Evolutionary conservation across 2,329 filamentous ascomycete genomes (phyloP).

Genomic region (Madurella fahalii): DNA sequence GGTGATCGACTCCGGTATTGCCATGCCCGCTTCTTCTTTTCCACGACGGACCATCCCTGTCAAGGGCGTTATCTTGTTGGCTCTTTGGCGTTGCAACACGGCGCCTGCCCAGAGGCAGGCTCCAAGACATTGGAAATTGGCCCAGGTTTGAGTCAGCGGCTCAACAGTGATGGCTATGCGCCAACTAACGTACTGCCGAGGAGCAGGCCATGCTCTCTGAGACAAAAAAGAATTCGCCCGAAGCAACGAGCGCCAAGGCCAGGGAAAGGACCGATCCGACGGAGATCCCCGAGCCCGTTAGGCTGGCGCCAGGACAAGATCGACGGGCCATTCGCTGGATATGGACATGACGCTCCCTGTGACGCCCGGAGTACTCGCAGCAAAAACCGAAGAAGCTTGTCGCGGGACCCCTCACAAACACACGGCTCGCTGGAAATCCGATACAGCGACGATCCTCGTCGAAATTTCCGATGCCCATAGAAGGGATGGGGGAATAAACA

Average conservation of each 20-base stretch:
- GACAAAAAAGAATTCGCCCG: no score
- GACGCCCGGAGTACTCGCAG: constrained; percentile 5
- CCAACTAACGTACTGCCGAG: no score
- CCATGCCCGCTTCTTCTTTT: not conserved
- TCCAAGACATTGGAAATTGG: not conserved
- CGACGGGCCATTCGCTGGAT: not conserved
- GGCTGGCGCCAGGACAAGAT: constrained; percentile 3
- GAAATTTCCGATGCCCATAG: not conserved
- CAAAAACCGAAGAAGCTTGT: constrained; percentile 6
- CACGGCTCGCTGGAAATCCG: constrained; percentile 4
- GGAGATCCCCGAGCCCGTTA: not conserved
- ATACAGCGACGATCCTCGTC: constrained; percentile 12
- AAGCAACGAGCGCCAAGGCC: not conserved
- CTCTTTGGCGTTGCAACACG: not conserved
- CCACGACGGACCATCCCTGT: not conserved
- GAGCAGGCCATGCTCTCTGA: no score
- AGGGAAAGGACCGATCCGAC: not conserved
- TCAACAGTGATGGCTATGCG: not conserved
- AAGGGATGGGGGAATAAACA: not conserved
- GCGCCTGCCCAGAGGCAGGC: not conserved
- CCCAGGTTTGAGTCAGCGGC: not conserved
- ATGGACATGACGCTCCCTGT: constrained; percentile 4
- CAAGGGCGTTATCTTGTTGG: no score
- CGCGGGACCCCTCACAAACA: constrained; percentile 3
- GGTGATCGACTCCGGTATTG: constrained; percentile 6